Conservation (phyloP, 2,329 filamentous ascomycete genomes). For the Diplocarpon rosae region DNA sequence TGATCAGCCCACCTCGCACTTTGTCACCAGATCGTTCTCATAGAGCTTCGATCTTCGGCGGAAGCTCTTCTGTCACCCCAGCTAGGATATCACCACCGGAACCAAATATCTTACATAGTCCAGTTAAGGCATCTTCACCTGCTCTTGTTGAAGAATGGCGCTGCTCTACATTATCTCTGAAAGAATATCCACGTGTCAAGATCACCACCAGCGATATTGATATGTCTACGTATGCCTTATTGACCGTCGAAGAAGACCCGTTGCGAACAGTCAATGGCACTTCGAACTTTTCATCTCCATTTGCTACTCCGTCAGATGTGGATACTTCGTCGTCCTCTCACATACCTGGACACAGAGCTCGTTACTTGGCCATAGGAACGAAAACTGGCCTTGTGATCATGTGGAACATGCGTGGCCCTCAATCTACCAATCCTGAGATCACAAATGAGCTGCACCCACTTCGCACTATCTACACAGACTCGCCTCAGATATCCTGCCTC, state of each 20-base stretch:
- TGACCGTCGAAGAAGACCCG: conserved; percentile 70
- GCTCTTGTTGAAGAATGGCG: conserved; percentile 53
- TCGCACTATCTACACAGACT: conserved; percentile 81
- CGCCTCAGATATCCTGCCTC: conserved; percentile 73
- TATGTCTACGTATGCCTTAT: conserved; percentile 56
- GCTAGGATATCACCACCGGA: conserved; percentile 11
- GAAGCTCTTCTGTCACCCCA: conserved; percentile 10
- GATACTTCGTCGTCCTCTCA: conserved; percentile 34
- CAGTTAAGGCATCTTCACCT: conserved; percentile 22
- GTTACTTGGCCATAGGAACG: conserved; percentile 74
- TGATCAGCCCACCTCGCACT: conserved; percentile 18
- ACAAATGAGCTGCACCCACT: conserved; percentile 55
- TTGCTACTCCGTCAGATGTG: conserved; percentile 19
- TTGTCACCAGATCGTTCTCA: conserved; percentile 15
- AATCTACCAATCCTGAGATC: conserved; percentile 41
- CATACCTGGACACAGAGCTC: conserved; percentile 74
- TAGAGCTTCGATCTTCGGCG: conserved; percentile 20
- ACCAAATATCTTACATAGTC: conserved; percentile 21
- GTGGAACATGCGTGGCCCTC: conserved; percentile 70
- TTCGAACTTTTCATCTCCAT: conserved; percentile 20
- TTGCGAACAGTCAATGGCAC: conserved; percentile 47
- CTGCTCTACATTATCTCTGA: conserved; percentile 49
- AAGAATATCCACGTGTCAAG: conserved; percentile 44
- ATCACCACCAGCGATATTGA: conserved; percentile 67
- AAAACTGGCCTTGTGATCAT: conserved; percentile 64